Conservation (phyloP, 2,329 filamentous ascomycete species). For the Scolecobasidium constrictum region DNA sequence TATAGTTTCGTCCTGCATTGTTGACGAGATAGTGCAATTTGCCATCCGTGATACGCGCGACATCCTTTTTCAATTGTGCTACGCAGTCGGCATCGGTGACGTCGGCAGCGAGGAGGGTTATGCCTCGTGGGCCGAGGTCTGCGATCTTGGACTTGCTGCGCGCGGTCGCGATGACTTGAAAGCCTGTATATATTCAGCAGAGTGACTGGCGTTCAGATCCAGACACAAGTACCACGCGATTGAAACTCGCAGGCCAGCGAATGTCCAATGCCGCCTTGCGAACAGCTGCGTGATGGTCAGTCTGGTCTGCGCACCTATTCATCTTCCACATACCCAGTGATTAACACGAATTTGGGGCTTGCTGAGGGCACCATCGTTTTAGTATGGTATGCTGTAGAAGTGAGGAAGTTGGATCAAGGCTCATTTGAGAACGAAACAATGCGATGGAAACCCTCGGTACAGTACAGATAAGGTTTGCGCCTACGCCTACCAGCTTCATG, state of each 20-base stretch:
- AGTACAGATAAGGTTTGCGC: slow-evolving; percentile 1
- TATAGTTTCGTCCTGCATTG: slow-evolving; percentile 47
- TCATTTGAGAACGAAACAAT: too few species aligned
- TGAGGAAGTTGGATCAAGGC: background rate
- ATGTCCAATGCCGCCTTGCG: slow-evolving; percentile 47
- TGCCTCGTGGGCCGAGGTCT: slow-evolving; percentile 37
- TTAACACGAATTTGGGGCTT: slow-evolving; percentile 19
- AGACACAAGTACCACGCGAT: slow-evolving; percentile 20
- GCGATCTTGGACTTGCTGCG: slow-evolving; percentile 38
- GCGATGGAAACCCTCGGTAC: background rate
- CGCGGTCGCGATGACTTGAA: slow-evolving; percentile 48
- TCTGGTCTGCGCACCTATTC: background rate
- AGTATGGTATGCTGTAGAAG: background rate
- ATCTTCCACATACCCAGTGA: slow-evolving; percentile 23
- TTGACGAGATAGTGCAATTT: slow-evolving; percentile 48
- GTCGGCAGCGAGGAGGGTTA: slow-evolving; percentile 44
- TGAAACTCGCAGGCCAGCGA: slow-evolving; percentile 48
- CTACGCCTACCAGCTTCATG: too few species aligned
- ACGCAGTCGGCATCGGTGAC: slow-evolving; percentile 42
- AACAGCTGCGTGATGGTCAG: slow-evolving; percentile 26
- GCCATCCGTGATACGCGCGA: slow-evolving; percentile 34
- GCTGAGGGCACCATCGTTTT: slow-evolving; percentile 8
- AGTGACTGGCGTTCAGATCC: background rate
- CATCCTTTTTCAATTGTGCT: slow-evolving; percentile 32
- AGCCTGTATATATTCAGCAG: slow-evolving; percentile 22